Conservation (phyloP, 257 asterid species). For the Petrea volubilis region DNA sequence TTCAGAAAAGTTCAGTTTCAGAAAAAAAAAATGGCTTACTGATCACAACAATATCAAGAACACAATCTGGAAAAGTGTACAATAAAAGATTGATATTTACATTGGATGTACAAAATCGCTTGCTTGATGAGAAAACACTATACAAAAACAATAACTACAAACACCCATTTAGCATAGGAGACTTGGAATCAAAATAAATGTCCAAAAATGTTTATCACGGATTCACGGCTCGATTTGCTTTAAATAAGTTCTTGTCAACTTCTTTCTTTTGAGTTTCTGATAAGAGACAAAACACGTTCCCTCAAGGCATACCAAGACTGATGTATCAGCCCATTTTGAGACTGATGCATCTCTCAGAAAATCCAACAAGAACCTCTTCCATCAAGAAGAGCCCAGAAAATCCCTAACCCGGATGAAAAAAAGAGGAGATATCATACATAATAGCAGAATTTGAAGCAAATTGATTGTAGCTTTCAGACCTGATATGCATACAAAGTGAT, state of each 20-base stretch:
- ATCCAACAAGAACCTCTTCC: too few species aligned
- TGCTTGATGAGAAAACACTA: conserved; percentile 8
- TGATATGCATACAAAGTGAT: too few species aligned
- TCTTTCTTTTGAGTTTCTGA: conserved; percentile 37
- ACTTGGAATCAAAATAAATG: not conserved
- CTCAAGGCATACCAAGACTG: conserved; percentile 55
- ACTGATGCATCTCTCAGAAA: conserved; percentile 61
- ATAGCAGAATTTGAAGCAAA: too few species aligned
- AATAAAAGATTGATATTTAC: not conserved
- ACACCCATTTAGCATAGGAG: not conserved
- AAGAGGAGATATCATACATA: too few species aligned
- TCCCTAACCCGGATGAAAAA: too few species aligned
- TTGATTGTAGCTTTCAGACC: too few species aligned
- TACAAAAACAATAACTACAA: conserved; percentile 19
- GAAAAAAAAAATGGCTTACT: too few species aligned
- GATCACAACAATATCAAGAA: too few species aligned
- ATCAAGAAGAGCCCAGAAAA: too few species aligned
- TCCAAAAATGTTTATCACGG: not conserved
- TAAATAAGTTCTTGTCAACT: conserved; percentile 35
- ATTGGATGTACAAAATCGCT: not conserved
- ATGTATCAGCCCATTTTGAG: conserved; percentile 66
- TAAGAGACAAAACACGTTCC: conserved; percentile 54
- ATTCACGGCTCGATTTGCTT: conserved; percentile 18
- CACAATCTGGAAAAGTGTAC: too few species aligned
- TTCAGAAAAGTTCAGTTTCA: too few species aligned